Conservation (phyloP, 1,284 basidiomycete genomes). For the Schizophyllum amplum region DNA sequence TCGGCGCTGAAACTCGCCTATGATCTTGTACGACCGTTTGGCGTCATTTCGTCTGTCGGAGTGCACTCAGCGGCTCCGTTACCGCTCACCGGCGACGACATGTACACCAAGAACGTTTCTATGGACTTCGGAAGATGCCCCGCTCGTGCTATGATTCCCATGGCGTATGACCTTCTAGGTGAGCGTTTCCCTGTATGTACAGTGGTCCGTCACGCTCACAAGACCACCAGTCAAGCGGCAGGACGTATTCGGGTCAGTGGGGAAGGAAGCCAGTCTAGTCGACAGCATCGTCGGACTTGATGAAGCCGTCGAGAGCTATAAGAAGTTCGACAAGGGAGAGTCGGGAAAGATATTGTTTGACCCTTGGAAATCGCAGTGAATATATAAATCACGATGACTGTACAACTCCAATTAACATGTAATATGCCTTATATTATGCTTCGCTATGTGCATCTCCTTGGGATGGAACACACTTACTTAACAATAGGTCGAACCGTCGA, state of each 20-base stretch:
- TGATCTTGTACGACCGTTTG: slow-evolving; percentile 73
- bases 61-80: slow-evolving; percentile 52
- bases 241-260: slow-evolving; percentile 60
- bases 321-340: slow-evolving; percentile 58
- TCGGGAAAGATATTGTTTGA: slow-evolving; percentile 71
- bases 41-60: slow-evolving; percentile 74
- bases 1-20: slow-evolving; percentile 68
- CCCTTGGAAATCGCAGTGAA: too few species aligned
- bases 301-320: slow-evolving; percentile 49
- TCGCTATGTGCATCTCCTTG: too few species aligned
- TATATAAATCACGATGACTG: too few species aligned
- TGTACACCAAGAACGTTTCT: slow-evolving; percentile 80
- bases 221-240: slow-evolving; percentile 43
- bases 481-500: too few species aligned
- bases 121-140: slow-evolving; percentile 85
- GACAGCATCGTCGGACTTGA: slow-evolving; percentile 54
- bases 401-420: too few species aligned
- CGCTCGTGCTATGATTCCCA: slow-evolving; percentile 70
- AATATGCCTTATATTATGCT: too few species aligned
- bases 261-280: slow-evolving; percentile 49
- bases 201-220: background rate
- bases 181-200: slow-evolving; percentile 6
- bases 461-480: too few species aligned
- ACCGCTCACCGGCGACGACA: slow-evolving; percentile 52
- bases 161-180: slow-evolving; percentile 64